Conservation (phyloP, 306 rosid genomes). For the Myrica gale region DNA sequence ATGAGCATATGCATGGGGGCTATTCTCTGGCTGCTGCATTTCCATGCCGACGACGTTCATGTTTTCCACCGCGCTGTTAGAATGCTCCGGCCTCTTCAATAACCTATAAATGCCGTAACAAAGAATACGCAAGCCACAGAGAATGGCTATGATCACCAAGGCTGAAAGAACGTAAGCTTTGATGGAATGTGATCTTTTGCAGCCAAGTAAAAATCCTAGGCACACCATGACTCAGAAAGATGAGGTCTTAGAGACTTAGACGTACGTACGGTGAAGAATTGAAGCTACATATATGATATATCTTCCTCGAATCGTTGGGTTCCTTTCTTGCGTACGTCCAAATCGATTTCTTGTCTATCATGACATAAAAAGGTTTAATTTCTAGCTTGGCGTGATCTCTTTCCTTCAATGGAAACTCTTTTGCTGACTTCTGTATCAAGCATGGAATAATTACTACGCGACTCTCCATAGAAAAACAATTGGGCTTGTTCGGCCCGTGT, state of each 20-base stretch:
- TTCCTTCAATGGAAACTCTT: too few species aligned
- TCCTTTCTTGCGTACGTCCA: conserved; percentile 5
- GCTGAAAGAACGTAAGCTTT: conserved; percentile 34
- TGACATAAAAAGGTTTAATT: too few species aligned
- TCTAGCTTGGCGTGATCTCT: too few species aligned
- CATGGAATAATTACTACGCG: conserved; percentile 19
- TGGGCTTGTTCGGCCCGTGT: too few species aligned
- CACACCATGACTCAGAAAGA: conserved; percentile 38
- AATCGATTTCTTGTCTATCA: too few species aligned
- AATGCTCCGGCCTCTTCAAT: conserved; percentile 5
- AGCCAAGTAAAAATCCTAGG: conserved; percentile 32
- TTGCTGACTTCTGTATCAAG: conserved; percentile 23
- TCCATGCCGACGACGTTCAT: conserved; percentile 10
- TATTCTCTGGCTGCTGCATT: conserved; percentile 10
- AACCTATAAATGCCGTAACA: conserved; percentile 24
- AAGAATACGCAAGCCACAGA: conserved; percentile 34
- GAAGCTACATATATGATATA: not conserved
- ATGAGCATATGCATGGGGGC: not conserved
- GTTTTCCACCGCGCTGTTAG: not conserved
- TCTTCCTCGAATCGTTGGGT: not conserved
- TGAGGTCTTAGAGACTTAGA: not conserved
- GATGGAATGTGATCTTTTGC: conserved; percentile 31
- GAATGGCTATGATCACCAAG: conserved; percentile 38
- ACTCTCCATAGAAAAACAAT: not conserved
- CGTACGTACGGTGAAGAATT: not conserved